phyloP scores from a whole-genome alignment of 495 filamentous ascomycete species.

The Aspergillus sclerotioniger region DNA sequence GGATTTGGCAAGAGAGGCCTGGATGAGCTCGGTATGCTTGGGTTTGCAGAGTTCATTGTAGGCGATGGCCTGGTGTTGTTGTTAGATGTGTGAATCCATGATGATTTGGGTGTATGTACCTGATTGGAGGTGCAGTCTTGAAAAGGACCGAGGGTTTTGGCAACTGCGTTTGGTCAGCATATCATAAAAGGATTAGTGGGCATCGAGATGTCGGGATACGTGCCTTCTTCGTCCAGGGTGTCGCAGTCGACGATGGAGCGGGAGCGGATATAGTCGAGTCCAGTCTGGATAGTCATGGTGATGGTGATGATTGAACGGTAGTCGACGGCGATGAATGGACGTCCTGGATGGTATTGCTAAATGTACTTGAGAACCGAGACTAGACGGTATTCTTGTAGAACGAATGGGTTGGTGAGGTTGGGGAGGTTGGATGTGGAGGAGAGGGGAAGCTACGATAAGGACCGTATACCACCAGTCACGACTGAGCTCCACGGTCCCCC shows the following conservation, averaged over 20 bases:
- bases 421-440: no score
- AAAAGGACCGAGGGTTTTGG: constrained; percentile 57
- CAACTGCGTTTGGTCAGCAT: constrained; percentile 35
- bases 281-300: constrained; percentile 21
- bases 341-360: no score
- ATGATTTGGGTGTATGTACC: constrained; percentile 29
- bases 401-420: no score
- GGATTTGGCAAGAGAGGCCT: constrained; percentile 43
- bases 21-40: constrained; percentile 42
- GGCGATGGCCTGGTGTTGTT: constrained; percentile 53
- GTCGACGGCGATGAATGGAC: no score
- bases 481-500: no score
- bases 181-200: not conserved
- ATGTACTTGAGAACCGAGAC: no score
- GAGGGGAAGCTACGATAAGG: no score
- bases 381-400: no score
- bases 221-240: constrained; percentile 57
- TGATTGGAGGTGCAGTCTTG: constrained; percentile 68
- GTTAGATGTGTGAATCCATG: constrained; percentile 19
- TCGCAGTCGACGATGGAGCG: constrained; percentile 58
- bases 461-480: no score
- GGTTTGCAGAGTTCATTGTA: constrained; percentile 56
- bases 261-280: constrained; percentile 43
- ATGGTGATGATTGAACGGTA: not conserved
- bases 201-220: not conserved